These are phyloP conservation scores for Penicillium taxi DNA, from an alignment of 495 filamentous ascomycete genomes.

Conservation along the genomic window DNA sequence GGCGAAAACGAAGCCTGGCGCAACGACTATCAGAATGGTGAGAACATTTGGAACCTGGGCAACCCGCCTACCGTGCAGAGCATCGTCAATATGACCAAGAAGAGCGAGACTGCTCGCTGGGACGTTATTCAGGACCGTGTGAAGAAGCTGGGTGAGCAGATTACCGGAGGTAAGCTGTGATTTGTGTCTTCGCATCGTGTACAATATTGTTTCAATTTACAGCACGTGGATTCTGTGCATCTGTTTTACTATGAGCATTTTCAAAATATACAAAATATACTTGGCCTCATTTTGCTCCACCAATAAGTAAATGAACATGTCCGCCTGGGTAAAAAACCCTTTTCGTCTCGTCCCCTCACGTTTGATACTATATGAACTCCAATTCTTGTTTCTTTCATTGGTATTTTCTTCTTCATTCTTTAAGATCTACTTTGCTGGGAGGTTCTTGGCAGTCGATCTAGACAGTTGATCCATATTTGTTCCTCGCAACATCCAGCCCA, in stretches of 20 bases:
- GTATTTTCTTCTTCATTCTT: no score
- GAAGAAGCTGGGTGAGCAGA: constrained; percentile 55
- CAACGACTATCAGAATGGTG: constrained; percentile 33
- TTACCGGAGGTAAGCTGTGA: constrained; percentile 63
- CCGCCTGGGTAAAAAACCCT: no score
- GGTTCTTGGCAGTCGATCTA: no score
- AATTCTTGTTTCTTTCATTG: no score
- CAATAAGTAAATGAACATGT: no score
- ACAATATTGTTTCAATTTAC: constrained; percentile 21
- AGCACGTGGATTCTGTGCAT: constrained; percentile 12
- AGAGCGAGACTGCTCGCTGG: constrained; percentile 31
- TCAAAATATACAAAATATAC: no score
- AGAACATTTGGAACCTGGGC: constrained; percentile 53
- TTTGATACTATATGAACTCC: no score
- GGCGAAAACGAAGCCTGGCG: constrained; percentile 42
- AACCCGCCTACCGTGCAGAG: constrained; percentile 43
- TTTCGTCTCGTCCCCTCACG: no score
- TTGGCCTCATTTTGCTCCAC: no score
- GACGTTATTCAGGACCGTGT: constrained; percentile 49
- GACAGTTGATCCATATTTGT: no score
- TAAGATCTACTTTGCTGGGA: no score
- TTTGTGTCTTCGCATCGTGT: constrained; percentile 14
- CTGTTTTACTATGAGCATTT: no score
- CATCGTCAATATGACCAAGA: constrained; percentile 26
- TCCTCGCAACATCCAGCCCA: constrained; percentile 54